Evolutionary conservation across 176 grass and related monocot species (phyloP).

Genomic region (Chrysopogon serrulatus): DNA sequence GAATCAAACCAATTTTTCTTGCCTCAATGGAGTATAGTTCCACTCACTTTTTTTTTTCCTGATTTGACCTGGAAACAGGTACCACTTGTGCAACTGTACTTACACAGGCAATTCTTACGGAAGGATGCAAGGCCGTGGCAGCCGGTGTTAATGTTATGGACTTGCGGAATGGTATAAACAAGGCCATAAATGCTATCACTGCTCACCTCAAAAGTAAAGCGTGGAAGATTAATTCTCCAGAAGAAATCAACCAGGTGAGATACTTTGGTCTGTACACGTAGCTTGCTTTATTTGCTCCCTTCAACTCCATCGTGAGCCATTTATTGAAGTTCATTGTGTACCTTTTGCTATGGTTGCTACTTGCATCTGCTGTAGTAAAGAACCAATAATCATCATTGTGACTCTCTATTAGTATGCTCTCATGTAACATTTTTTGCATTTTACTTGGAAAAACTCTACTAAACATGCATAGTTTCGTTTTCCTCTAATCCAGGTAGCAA

Average conservation of each 20-base stretch:
- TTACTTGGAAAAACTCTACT: slow-evolving; percentile 16
- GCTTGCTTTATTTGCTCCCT: neutral
- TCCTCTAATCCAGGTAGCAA: slow-evolving; percentile 62
- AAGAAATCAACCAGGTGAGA: slow-evolving; percentile 89
- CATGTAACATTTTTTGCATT: neutral
- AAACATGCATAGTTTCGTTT: slow-evolving; percentile 6
- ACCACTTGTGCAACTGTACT: slow-evolving; percentile 95
- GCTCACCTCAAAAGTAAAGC: slow-evolving; percentile 72
- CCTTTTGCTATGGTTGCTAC: slow-evolving; percentile 8
- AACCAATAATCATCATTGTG: neutral
- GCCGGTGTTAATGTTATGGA: slow-evolving; percentile 89
- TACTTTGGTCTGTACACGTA: neutral
- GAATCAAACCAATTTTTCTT: neutral
- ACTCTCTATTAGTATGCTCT: neutral
- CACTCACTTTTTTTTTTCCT: slow-evolving; percentile 12
- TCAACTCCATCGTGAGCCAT: neutral
- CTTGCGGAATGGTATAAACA: slow-evolving; percentile 80
- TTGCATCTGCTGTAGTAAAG: neutral
- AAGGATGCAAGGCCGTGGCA: slow-evolving; percentile 94
- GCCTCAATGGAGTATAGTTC: neutral
- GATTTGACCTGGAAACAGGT: slow-evolving; percentile 45
- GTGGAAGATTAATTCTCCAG: slow-evolving; percentile 75
- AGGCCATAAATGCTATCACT: slow-evolving; percentile 65
- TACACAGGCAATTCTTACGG: slow-evolving; percentile 83
- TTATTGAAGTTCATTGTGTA: neutral